phyloP scores from a whole-genome alignment of 805 yeast species.

The Metschnikowia lunata region DNA sequence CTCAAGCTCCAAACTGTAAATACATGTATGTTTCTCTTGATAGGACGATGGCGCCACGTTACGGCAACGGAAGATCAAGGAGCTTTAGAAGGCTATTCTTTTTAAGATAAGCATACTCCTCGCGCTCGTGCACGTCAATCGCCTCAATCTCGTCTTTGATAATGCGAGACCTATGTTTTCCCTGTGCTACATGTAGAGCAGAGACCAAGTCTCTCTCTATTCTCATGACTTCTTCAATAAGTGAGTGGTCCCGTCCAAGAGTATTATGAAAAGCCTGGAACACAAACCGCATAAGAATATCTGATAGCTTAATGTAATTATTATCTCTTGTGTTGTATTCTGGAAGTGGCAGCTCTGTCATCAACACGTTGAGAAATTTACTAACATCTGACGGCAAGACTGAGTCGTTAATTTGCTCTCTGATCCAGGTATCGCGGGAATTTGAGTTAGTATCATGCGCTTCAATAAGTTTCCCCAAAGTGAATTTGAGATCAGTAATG shows the following conservation, averaged over 20 bases:
- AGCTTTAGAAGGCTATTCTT: constrained; percentile 13
- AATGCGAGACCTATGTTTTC: constrained; percentile 1
- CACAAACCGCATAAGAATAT: constrained; percentile 11
- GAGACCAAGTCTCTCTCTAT: constrained; percentile 8
- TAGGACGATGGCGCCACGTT: not conserved
- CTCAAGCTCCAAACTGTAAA: not conserved
- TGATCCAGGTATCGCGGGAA: constrained; percentile 13
- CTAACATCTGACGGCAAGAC: constrained; percentile 9
- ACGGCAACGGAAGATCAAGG: constrained; percentile 6
- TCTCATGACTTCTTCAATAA: constrained; percentile 2
- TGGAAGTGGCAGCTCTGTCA: constrained; percentile 1
- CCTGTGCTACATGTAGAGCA: not conserved
- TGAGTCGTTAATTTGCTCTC: constrained; percentile 7
- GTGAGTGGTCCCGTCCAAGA: constrained; percentile 2
- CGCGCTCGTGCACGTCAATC: constrained; percentile 10
- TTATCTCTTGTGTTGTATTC: constrained; percentile 5
- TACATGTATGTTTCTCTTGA: not conserved
- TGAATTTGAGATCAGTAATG: constrained; percentile 8
- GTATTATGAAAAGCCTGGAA: constrained; percentile 9
- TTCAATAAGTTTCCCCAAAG: constrained; percentile 11
- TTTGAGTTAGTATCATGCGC: constrained; percentile 11
- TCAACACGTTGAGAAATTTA: constrained; percentile 3
- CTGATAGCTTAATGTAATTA: constrained; percentile 12
- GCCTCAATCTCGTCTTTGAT: not conserved
- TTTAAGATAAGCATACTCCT: constrained; percentile 11